Evolutionary conservation across 768 basidiomycete species (phyloP), one percentile per base, ranked within the genome.

Genomic region (Xanthoconium stramineum): DNA sequence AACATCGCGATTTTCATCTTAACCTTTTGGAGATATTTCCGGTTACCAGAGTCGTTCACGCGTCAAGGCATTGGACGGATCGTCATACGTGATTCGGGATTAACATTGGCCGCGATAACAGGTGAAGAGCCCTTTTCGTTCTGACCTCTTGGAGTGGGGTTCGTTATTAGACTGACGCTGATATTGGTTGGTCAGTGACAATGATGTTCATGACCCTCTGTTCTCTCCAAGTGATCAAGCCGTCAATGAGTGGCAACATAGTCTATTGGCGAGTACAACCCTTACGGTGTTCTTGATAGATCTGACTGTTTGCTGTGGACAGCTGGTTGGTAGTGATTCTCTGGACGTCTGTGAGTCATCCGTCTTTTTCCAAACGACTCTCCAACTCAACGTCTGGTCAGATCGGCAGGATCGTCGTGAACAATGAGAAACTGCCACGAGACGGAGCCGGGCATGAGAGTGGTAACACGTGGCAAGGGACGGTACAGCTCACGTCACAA

Each of bases 131-230:
- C 4, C n/a, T 7, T 20, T 11, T 30, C 19, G 5, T 17, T n/a
- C 15, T 38, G 37, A n/a, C 35, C 40, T 19, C 17, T 11, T 11
- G n/a, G 14, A 6, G 4, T 35, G 0, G 6, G 19, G 19, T 47
- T 20, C n/a, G 6, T 19, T 6, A 3, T 42, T 42, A 36, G 14
- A n/a, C 2, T 10, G 30, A 45, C 3, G 32, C 39, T 61, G 12
- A 55, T 5, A 35, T 14, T 15, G 19, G 14, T 19, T 7, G 24
- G 32, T 35, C 24, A 67, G 66, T 37, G 15, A 29, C 65, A 9
- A 49, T 62, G 56, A 17, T 67, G 1, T 62, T 67, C 32, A n/a
- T 65, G 52, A 61, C 59, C 2, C 62, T 68, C 19, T 57, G 52
- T 42, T 47, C 53, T 10, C 35, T 57, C 19, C 29, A 29, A 5